Percentiles rank a stretch among this genome's conserved stretches.
Evolutionary conservation across 805 yeast genomes (phyloP).

Genomic region (Wickerhamomyces kurtzmanii): DNA sequence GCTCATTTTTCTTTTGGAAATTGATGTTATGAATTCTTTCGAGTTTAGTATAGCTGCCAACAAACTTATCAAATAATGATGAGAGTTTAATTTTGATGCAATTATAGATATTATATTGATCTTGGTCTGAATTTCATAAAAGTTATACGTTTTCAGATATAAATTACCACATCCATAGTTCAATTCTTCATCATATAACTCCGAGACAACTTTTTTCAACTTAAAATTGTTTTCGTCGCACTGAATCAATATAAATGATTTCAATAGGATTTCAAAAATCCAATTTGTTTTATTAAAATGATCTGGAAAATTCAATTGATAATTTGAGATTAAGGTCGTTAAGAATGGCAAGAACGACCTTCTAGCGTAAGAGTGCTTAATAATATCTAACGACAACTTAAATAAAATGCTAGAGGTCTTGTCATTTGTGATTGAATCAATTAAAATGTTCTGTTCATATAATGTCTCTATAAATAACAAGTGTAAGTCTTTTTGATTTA

Average conservation of each 20-base stretch:
- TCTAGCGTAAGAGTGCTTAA: conserved; percentile 45
- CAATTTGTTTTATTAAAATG: conserved; percentile 35
- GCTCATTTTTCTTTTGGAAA: conserved; percentile 48
- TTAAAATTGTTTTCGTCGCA: conserved; percentile 44
- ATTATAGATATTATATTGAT: conserved; percentile 40
- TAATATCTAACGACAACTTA: conserved; percentile 30
- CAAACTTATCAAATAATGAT: too few relatives aligned
- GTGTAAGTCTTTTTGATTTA: conserved; percentile 61
- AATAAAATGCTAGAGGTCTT: conserved; percentile 13
- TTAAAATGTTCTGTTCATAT: conserved; percentile 31
- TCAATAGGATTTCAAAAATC: conserved; percentile 39
- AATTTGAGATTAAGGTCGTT: conserved; percentile 33
- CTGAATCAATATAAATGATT: conserved; percentile 39
- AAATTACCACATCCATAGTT: conserved; percentile 22
- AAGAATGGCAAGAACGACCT: conserved; percentile 60
- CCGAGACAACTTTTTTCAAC: conserved; percentile 48
- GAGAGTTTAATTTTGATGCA: too few relatives aligned
- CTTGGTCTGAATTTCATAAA: conserved; percentile 43
- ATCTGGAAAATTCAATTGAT: conserved; percentile 23
- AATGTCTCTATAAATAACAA: conserved; percentile 40
- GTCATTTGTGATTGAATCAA: conserved; percentile 21
- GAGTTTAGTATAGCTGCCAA: too few relatives aligned
- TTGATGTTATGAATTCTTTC: too few relatives aligned
- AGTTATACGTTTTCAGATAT: conserved; percentile 45
- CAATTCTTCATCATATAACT: conserved; percentile 36